Evolutionary conservation across 768 basidiomycete species (phyloP), one percentile per base, ranked within the genome.

Genomic region (Infundibulicybe gibba): DNA sequence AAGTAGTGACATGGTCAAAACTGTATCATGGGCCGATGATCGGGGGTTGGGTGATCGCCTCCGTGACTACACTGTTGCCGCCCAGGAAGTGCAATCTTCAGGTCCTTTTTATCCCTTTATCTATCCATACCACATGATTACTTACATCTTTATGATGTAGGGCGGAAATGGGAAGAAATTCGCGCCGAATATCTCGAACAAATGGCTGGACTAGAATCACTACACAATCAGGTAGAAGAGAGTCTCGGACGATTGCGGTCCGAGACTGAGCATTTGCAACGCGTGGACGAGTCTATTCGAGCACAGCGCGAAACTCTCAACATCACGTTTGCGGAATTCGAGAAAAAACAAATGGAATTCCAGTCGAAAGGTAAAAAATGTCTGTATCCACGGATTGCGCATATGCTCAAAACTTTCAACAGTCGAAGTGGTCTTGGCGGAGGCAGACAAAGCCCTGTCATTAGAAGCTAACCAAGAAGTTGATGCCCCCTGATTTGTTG

Each of bases 21-120:
- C 78, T 5, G 85, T 88, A 6, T 84, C 85, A 32, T 88, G 85
- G 85, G 85, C 86, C 19, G 86, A 85, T 64, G 76, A 82, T 49
- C 74, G 71, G 11, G 83, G 83, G 44, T 73, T 81, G 66, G 69
- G 74, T 20, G 72, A 72, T 6, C 80, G 82, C 53, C 69, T 84
- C 48, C 69, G 72, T 32, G 77, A 77, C 48, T 74, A 70, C 55
- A 60, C 67, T 10, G 60, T 65, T 25, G 69, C 66, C 17, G 69
- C 69, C 21, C 66, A 61, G 32, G 68, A 69, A 47, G 69, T 67
- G 16, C 65, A 70, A 48, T 64, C 60, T 31, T 69, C 68, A 56
- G 69, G 69, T 69, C 37, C 39, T 59, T 56, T n/a, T 43, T 25
- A 25, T 25, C 25, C 25, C 25, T 25, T 25, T 8, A 8, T 25